Percentiles rank a stretch among this genome's conserved stretches.
Conservation (phyloP, 2,329 filamentous ascomycete genomes). For the Fonsecaea pugnacius region DNA sequence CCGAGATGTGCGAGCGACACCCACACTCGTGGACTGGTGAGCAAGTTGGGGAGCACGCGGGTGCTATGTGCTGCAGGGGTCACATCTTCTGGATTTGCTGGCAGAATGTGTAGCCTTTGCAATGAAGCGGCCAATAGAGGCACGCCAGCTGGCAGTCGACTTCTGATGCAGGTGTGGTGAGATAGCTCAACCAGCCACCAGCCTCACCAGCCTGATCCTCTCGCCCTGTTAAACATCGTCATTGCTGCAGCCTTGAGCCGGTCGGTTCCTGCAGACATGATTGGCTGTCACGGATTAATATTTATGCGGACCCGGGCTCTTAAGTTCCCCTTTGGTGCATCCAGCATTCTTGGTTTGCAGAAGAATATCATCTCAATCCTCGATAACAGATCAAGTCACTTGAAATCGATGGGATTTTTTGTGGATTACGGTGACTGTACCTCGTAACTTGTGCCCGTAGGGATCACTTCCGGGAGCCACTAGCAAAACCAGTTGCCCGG, state of each 20-base stretch:
- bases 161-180: slow-evolving; percentile 16
- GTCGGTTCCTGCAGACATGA: not conserved
- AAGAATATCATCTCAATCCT: not conserved
- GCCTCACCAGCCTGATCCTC: not conserved
- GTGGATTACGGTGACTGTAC: no score
- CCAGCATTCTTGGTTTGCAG: not conserved
- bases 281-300: not conserved
- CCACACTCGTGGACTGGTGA: slow-evolving; percentile 16
- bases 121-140: slow-evolving; percentile 30
- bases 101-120: slow-evolving; percentile 4
- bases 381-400: not conserved
- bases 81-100: slow-evolving; percentile 15
- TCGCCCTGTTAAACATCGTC: not conserved
- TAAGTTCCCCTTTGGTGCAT: not conserved
- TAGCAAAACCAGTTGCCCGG: not conserved
- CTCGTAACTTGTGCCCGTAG: no score
- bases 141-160: slow-evolving; percentile 26
- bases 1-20: slow-evolving; percentile 10
- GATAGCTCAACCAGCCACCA: not conserved
- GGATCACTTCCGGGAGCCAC: no score
- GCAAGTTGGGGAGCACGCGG: slow-evolving; percentile 10
- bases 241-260: not conserved
- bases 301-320: not conserved
- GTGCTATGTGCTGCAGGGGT: slow-evolving; percentile 14
- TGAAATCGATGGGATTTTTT: no score